A percentile compares a stretch with the other conserved stretches of the same genome.
Evolutionary conservation across 371 early-diverging fungal species (phyloP).

Genomic region (Mucor mucedo): DNA sequence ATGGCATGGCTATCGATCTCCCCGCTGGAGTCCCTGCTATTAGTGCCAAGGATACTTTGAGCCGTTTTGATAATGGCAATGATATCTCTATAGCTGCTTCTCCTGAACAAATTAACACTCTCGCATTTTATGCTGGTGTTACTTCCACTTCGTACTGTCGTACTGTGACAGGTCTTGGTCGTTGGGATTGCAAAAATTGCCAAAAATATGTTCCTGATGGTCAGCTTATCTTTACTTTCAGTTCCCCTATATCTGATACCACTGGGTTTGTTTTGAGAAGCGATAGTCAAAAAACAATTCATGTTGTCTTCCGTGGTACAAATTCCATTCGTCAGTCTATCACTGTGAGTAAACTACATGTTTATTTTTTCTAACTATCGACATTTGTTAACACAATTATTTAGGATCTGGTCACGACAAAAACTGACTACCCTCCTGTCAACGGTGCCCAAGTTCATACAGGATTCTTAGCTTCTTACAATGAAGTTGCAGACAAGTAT

Average conservation of each 20-base stretch:
- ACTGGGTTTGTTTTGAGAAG: conserved; percentile 31
- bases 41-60: not conserved
- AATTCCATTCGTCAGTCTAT: conserved; percentile 22
- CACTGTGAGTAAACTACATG: conserved; percentile 11
- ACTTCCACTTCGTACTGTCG: conserved; percentile 33
- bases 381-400: not conserved
- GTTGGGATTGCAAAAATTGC: conserved; percentile 32
- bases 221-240: conserved; percentile 27
- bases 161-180: conserved; percentile 16
- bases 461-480: conserved; percentile 25
- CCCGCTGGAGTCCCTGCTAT: conserved; percentile 18
- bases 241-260: conserved; percentile 15
- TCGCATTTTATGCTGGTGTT: conserved; percentile 23
- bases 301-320: conserved; percentile 34
- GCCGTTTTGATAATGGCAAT: no score
- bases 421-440: conserved; percentile 22
- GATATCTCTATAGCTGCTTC: not conserved
- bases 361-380: not conserved
- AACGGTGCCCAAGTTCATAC: conserved; percentile 29
- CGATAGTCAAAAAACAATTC: conserved; percentile 17
- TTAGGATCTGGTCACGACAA: conserved; percentile 17
- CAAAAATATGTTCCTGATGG: conserved; percentile 23
- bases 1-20: conserved; percentile 19
- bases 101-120: conserved; percentile 15
- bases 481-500: conserved; percentile 10